phyloP scores from a whole-genome alignment of 1,284 basidiomycete species.

The Wolfiporia cocos region DNA sequence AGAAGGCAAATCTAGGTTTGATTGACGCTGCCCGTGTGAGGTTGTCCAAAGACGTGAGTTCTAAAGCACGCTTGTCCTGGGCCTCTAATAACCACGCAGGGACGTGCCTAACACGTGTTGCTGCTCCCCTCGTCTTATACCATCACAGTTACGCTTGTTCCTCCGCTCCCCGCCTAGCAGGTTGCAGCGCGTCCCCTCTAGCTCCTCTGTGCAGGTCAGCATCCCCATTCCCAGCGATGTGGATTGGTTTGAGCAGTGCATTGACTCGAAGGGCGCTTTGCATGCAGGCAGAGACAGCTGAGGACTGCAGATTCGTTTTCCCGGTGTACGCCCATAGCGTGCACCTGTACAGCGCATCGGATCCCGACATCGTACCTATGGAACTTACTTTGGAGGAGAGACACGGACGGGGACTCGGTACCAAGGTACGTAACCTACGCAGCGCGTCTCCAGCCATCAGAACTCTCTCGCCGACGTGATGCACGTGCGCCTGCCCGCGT shows the following conservation, averaged over 20 bases:
- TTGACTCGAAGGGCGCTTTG: conserved; percentile 10
- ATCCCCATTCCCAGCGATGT: conserved; percentile 4
- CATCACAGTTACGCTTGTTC: conserved; percentile 26
- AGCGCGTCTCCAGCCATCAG: not conserved
- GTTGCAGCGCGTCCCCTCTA: conserved; percentile 15
- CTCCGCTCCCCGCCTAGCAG: conserved; percentile 27
- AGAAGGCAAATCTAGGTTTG: conserved; percentile 25
- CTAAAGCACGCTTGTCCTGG: conserved; percentile 16
- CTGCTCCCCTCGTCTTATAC: conserved; percentile 16
- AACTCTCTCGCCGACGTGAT: too few relatives aligned
- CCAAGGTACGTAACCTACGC: conserved; percentile 15
- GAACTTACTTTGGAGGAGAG: conserved; percentile 19
- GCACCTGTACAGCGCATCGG: conserved; percentile 13
- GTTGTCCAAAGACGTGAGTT: conserved; percentile 27
- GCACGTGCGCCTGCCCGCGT: too few relatives aligned
- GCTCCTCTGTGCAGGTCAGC: conserved; percentile 21
- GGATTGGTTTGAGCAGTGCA: conserved; percentile 10
- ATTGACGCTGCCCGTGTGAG: conserved; percentile 29
- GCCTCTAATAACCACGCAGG: conserved; percentile 16
- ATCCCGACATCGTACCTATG: conserved; percentile 20
- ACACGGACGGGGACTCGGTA: conserved; percentile 21
- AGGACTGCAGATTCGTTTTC: conserved; percentile 14
- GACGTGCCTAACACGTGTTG: conserved; percentile 34
- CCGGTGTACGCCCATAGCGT: conserved; percentile 15
- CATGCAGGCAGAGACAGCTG: conserved; percentile 16